Evolutionary conservation across 2,329 filamentous ascomycete species (phyloP).

Genomic region (Epichloe scottii): DNA sequence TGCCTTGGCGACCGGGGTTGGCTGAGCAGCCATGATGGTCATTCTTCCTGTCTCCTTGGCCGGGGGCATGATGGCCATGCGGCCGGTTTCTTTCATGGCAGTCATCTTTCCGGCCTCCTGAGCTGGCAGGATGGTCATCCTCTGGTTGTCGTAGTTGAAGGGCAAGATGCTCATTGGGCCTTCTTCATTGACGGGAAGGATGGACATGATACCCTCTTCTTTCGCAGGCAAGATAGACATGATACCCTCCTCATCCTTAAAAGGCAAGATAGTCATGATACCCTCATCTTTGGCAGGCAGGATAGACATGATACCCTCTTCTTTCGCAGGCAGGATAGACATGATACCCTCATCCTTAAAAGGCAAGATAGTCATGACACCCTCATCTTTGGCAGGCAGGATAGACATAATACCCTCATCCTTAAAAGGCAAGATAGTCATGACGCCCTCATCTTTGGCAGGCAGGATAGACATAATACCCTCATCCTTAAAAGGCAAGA

Average conservation of each 20-base stretch:
- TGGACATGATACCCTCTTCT: background rate
- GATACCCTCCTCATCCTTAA: background rate
- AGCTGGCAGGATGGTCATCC: background rate
- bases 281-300: background rate
- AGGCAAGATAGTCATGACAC: background rate
- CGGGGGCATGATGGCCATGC: background rate
- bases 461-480: too few relatives aligned
- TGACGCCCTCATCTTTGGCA: accelerated
- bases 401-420: too few relatives aligned
- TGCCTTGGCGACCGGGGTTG: background rate
- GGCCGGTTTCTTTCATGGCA: background rate
- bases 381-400: background rate
- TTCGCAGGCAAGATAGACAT: background rate
- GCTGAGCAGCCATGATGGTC: background rate
- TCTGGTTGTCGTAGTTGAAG: background rate
- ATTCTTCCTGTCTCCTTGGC: background rate
- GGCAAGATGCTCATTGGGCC: background rate
- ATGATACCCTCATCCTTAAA: background rate
- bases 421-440: too few relatives aligned
- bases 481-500: too few relatives aligned
- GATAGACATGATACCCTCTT: background rate
- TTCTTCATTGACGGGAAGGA: background rate
- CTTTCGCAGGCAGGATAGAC: too few relatives aligned
- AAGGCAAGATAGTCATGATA: background rate
- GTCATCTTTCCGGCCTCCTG: background rate